Evolutionary conservation across 2,329 filamentous ascomycete genomes (phyloP).

Genomic region (Tolypocladium guangdongense): DNA sequence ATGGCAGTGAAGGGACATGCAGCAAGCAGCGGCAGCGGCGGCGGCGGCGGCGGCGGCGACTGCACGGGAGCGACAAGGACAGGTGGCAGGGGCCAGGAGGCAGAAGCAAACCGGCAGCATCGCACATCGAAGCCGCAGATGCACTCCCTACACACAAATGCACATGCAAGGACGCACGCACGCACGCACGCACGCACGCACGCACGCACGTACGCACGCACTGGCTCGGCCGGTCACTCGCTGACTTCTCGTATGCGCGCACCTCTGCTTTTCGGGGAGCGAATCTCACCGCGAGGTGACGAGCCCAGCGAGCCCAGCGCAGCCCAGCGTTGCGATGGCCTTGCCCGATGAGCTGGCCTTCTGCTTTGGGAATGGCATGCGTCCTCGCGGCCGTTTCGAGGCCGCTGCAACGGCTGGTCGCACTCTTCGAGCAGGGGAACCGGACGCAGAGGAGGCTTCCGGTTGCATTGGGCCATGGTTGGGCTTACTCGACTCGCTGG

Average conservation of each 20-base stretch:
- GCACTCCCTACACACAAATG: background rate
- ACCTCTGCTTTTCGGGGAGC: background rate
- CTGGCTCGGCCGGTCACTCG: background rate
- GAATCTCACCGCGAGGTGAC: background rate
- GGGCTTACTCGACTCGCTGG: background rate
- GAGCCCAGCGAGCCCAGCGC: background rate
- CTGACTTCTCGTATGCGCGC: background rate
- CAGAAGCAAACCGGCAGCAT: background rate
- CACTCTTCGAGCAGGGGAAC: background rate
- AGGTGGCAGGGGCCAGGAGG: background rate
- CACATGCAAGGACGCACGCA: constrained; percentile 1
- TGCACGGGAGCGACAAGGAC: background rate
- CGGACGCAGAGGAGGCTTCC: background rate
- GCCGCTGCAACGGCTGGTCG: background rate
- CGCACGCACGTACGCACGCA: constrained; percentile 1
- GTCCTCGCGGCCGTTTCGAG: background rate
- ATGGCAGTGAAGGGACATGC: background rate
- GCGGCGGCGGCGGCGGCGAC: too few relatives aligned
- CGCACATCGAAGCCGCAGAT: background rate
- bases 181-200: constrained; percentile 2
- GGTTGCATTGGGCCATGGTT: background rate
- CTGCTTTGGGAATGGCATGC: background rate
- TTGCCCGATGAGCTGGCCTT: background rate
- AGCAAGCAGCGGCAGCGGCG: background rate
- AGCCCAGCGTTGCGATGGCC: background rate